These are phyloP conservation scores for Lepidium campestre DNA, from an alignment of 441 rosid species.

Conservation along the genomic window DNA sequence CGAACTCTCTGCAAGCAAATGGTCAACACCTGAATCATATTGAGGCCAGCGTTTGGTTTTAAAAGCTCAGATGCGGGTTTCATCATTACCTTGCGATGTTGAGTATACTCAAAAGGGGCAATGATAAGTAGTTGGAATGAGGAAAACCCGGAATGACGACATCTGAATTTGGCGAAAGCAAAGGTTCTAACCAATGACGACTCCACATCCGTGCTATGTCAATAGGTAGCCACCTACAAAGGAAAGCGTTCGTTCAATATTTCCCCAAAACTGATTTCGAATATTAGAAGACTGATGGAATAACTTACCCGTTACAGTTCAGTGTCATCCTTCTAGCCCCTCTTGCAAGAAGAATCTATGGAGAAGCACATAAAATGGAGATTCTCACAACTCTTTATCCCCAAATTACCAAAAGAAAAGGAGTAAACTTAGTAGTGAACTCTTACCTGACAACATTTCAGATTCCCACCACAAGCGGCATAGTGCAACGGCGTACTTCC, in stretches of 20 bases:
- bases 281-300: not conserved
- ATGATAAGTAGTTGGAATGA: constrained; percentile 71
- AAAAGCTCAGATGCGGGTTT: not conserved
- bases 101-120: constrained; percentile 83
- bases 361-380: not conserved
- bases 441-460: constrained; percentile 93
- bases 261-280: not conserved
- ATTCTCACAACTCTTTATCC: not conserved
- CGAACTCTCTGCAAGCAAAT: constrained; percentile 56
- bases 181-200: constrained; percentile 93
- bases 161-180: constrained; percentile 69
- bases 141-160: constrained; percentile 61
- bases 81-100: constrained; percentile 77
- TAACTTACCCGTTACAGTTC: constrained; percentile 82
- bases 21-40: not conserved
- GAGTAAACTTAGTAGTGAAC: not conserved
- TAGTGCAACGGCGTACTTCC: constrained; percentile 97
- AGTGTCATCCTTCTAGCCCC: constrained; percentile 71
- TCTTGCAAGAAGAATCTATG: constrained; percentile 79
- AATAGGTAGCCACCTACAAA: constrained; percentile 75
- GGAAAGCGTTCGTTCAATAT: not conserved
- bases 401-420: not conserved
- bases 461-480: constrained; percentile 96
- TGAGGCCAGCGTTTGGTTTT: not conserved
- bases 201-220: constrained; percentile 99